Conservation (phyloP, 2,329 filamentous ascomycete genomes). For the Neoarthrinium moseri region DNA sequence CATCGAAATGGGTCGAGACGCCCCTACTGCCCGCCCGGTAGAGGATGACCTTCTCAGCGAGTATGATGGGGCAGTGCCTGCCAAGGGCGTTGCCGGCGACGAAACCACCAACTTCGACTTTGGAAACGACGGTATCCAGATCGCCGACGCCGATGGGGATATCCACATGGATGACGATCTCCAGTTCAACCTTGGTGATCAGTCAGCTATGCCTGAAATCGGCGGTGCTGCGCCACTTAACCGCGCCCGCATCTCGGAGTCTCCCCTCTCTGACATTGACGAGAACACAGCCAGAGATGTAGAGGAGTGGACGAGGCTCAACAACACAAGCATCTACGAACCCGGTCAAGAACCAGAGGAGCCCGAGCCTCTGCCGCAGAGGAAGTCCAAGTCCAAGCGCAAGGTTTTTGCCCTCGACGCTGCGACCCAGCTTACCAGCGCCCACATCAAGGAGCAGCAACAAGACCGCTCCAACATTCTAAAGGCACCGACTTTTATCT, state of each 20-base stretch:
- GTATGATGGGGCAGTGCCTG: constrained; percentile 53
- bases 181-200: constrained; percentile 60
- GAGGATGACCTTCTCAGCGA: constrained; percentile 72
- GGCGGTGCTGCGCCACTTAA: constrained; percentile 45
- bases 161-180: constrained; percentile 65
- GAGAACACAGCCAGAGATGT: constrained; percentile 60
- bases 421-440: constrained; percentile 73
- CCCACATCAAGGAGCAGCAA: constrained; percentile 83
- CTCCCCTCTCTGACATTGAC: constrained; percentile 68
- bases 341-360: constrained; percentile 57
- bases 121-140: constrained; percentile 53
- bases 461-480: constrained; percentile 83
- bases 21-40: constrained; percentile 62
- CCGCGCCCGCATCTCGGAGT: constrained; percentile 65
- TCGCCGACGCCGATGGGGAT: constrained; percentile 64
- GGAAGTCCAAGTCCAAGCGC: constrained; percentile 72
- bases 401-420: constrained; percentile 81
- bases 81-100: constrained; percentile 58
- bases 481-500: constrained; percentile 78
- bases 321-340: constrained; percentile 60
- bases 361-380: constrained; percentile 66
- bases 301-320: constrained; percentile 55
- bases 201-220: constrained; percentile 54
- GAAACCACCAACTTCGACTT: constrained; percentile 53
- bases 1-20: constrained; percentile 89